Conservation (phyloP, 164 flowering plant genomes). For the Magnolia officinalis region DNA sequence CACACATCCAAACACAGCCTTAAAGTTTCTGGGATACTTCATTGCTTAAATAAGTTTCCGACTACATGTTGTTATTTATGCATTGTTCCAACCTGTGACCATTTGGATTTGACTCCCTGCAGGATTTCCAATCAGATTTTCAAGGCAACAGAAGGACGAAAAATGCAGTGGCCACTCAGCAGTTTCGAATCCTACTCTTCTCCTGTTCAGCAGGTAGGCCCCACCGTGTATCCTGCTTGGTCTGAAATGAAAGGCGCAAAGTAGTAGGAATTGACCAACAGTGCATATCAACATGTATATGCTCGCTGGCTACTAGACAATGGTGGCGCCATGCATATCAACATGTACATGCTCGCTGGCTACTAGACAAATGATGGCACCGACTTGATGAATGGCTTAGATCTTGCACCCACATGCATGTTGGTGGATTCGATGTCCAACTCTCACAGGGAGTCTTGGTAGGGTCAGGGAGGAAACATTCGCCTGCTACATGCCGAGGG, state of each 20-base stretch:
- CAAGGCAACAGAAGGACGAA: not conserved
- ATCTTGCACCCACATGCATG: not conserved
- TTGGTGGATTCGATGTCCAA: not conserved
- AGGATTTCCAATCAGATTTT: not conserved
- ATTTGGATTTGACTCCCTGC: not conserved
- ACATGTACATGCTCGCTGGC: not conserved
- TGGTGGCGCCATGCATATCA: not conserved
- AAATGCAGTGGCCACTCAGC: too few relatives aligned
- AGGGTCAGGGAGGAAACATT: not conserved
- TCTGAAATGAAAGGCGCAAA: too few relatives aligned
- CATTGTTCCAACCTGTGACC: not conserved
- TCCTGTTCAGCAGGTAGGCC: too few relatives aligned
- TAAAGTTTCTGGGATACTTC: not conserved
- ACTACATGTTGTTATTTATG: too few relatives aligned
- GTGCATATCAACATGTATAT: not conserved
- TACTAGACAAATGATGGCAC: not conserved
- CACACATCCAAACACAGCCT: too few relatives aligned
- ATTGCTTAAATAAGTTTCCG: not conserved
- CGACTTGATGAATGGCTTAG: not conserved
- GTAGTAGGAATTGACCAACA: not conserved
- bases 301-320: too few relatives aligned
- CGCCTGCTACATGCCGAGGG: not conserved
- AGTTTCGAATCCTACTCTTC: too few relatives aligned
- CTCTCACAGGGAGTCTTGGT: not conserved
- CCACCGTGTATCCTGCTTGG: too few relatives aligned